Percentiles rank a stretch among this genome's conserved stretches.
phyloP scores from a whole-genome alignment of 768 basidiomycete species.

The Exidia glandulosa region DNA sequence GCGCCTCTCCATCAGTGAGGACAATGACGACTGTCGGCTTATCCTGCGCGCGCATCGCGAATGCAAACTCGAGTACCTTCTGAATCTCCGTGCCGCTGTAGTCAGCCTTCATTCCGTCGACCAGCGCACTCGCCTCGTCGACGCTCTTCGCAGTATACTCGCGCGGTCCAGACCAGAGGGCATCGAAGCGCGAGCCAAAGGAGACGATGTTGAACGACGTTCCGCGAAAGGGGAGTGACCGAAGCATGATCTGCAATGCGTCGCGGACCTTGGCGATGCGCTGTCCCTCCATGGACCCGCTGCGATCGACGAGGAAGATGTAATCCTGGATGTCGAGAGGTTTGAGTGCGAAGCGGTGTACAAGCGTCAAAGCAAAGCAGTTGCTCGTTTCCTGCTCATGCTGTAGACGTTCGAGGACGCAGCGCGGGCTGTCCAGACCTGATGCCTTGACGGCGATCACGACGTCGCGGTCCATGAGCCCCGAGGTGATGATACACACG shows the following conservation, averaged over 20 bases:
- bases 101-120: conserved; percentile 30
- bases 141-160: conserved; percentile 4
- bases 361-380: conserved; percentile 36
- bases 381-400: background rate
- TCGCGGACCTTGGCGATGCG: background rate
- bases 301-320: conserved; percentile 49
- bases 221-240: conserved; percentile 21
- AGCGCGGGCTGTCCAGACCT: conserved; percentile 41
- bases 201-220: conserved; percentile 48
- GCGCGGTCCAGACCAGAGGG: conserved; percentile 27
- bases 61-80: too few species aligned
- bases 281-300: conserved; percentile 37
- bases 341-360: conserved; percentile 39
- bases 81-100: conserved; percentile 44
- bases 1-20: conserved; percentile 12
- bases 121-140: conserved; percentile 18
- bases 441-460: conserved; percentile 37
- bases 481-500: too few species aligned
- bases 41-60: too few species aligned
- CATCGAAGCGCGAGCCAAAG: conserved; percentile 26
- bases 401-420: conserved; percentile 20
- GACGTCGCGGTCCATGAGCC: too few species aligned
- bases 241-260: conserved; percentile 35
- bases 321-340: conserved; percentile 39
- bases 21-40: conserved; percentile 10